These are phyloP conservation scores for Trichoderma pleuroti DNA, from an alignment of 2,329 filamentous ascomycete genomes.

Conservation along the genomic window DNA sequence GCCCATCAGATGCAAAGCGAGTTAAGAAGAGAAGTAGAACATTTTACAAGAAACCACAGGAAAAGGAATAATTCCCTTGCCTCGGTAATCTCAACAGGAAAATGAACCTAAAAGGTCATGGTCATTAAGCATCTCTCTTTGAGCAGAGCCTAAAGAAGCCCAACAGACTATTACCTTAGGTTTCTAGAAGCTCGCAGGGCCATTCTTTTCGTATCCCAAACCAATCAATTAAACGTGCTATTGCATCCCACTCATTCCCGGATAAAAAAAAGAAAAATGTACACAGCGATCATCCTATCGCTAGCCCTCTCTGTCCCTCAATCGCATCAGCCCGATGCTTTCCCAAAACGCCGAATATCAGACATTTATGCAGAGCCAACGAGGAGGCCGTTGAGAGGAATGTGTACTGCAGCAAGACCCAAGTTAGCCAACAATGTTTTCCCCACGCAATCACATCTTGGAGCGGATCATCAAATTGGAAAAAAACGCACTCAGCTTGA, in stretches of 20 bases:
- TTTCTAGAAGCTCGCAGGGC: too few species aligned
- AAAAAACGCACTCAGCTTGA: slow-evolving; percentile 59
- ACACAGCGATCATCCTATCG: slow-evolving; percentile 5
- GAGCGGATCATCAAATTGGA: background rate
- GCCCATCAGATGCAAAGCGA: background rate
- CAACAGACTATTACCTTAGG: too few species aligned
- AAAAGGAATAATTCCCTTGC: too few species aligned
- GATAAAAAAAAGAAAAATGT: background rate
- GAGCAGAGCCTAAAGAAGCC: background rate
- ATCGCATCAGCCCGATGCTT: background rate
- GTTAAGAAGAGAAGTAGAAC: too few species aligned
- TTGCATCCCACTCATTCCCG: slow-evolving; percentile 13
- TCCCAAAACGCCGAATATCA: slow-evolving; percentile 14
- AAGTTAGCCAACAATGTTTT: background rate
- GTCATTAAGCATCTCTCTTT: too few species aligned
- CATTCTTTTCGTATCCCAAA: slow-evolving; percentile 1
- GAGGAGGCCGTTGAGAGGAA: slow-evolving; percentile 67
- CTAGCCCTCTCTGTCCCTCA: background rate
- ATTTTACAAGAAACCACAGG: too few species aligned
- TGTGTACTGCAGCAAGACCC: slow-evolving; percentile 53
- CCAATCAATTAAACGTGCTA: slow-evolving; percentile 16
- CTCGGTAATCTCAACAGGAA: background rate
- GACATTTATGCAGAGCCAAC: slow-evolving; percentile 59
- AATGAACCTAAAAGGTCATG: too few species aligned
- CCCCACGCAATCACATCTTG: background rate